Conservation (phyloP, 2,329 filamentous ascomycete species). For the Alternaria novae-zelandiae region DNA sequence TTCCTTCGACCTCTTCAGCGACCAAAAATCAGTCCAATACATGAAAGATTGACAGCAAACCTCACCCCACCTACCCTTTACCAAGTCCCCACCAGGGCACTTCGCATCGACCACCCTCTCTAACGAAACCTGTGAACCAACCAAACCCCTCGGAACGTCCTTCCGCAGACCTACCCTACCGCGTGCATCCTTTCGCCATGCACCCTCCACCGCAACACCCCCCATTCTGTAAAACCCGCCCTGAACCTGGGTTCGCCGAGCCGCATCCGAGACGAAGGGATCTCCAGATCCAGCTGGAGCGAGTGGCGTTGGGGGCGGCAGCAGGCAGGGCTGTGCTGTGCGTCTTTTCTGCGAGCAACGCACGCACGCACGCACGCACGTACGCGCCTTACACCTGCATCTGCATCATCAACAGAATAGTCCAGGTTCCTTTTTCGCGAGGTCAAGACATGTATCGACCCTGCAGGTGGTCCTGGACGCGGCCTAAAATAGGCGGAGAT, state of each 20-base stretch:
- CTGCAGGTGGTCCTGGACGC: not conserved
- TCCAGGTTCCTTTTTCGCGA: not conserved
- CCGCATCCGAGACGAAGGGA: constrained; percentile 2
- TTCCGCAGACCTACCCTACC: not conserved
- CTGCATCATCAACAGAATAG: not conserved
- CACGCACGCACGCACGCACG: not conserved
- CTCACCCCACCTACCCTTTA: not conserved
- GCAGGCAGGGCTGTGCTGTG: not conserved
- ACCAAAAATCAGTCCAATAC: not conserved
- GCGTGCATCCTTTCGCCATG: not conserved
- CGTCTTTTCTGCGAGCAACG: not conserved
- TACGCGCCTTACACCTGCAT: not conserved
- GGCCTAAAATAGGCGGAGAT: not conserved
- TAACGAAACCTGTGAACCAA: not conserved
- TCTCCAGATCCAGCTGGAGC: not conserved
- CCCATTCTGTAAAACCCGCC: not conserved
- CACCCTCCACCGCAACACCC: not conserved
- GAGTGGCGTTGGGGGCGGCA: not conserved
- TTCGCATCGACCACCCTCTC: too few relatives aligned
- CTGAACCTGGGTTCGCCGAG: constrained; percentile 1
- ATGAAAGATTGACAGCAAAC: not conserved
- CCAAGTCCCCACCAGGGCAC: not conserved
- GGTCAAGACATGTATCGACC: too few relatives aligned
- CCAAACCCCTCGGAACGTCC: not conserved
- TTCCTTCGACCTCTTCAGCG: not conserved